Conservation (phyloP, 495 filamentous ascomycete species). For the Tuber brumale region DNA sequence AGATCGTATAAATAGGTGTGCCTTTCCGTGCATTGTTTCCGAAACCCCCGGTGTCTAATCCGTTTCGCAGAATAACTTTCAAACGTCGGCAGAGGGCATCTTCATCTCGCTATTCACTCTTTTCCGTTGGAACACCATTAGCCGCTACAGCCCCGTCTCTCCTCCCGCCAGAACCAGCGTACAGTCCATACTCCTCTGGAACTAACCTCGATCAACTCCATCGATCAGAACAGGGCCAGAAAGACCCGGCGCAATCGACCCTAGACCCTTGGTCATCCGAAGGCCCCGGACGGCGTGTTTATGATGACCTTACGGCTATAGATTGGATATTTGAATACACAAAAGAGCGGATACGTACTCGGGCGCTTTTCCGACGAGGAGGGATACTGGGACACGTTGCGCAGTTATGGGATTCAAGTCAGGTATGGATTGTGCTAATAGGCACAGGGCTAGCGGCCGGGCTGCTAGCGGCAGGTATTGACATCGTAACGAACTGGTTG, state of each 20-base stretch:
- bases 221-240: conserved; percentile 9
- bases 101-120: conserved; percentile 30
- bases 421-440: conserved; percentile 86
- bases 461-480: conserved; percentile 76
- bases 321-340: conserved; percentile 99
- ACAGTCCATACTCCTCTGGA: conserved; percentile 24
- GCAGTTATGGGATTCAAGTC: conserved; percentile 70
- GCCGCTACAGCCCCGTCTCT: conserved; percentile 11
- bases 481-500: conserved; percentile 90
- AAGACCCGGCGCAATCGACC: conserved; percentile 12
- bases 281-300: conserved; percentile 83
- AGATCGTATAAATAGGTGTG: conserved; percentile 19
- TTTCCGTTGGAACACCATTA: conserved; percentile 13
- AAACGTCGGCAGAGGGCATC: conserved; percentile 32
- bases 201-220: conserved; percentile 13
- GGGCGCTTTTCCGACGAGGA: conserved; percentile 61
- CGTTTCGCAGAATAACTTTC: conserved; percentile 28
- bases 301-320: conserved; percentile 95
- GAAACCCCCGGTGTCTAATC: neutral
- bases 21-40: neutral
- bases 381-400: conserved; percentile 66
- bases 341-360: conserved; percentile 83
- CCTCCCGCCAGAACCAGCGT: conserved; percentile 26
- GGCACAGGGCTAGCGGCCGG: conserved; percentile 66
- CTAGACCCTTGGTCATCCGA: conserved; percentile 79